phyloP scores from a whole-genome alignment of 345 rosid genomes.

The Citrus reticulata region DNA sequence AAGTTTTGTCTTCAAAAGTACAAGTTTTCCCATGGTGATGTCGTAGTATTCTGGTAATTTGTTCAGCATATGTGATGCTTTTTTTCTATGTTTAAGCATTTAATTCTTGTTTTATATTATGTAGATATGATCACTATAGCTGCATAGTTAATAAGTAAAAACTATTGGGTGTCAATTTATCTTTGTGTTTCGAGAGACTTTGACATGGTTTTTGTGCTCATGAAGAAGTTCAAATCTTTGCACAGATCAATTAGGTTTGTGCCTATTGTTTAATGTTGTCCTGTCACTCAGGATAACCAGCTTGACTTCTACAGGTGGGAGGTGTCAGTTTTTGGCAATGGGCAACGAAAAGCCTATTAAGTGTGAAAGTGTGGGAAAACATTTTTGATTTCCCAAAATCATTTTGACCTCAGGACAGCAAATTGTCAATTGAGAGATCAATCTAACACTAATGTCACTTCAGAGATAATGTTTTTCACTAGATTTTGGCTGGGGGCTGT shows the following conservation, averaged over 20 bases:
- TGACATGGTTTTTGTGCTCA: not conserved
- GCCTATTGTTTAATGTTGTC: not conserved
- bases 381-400: not conserved
- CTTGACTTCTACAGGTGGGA: not conserved
- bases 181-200: not conserved
- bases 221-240: not conserved
- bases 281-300: not conserved
- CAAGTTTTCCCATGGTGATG: constrained; percentile 79
- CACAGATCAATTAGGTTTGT: not conserved
- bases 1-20: constrained; percentile 71
- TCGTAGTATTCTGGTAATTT: constrained; percentile 70
- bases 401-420: not conserved
- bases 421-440: not conserved
- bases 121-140: not conserved
- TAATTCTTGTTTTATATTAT: not conserved
- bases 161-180: not conserved
- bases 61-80: not conserved
- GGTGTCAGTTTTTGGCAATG: not conserved
- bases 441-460: not conserved
- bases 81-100: not conserved
- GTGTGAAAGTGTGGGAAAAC: not conserved
- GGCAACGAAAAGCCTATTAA: not conserved
- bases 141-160: not conserved
- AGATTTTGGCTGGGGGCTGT: not conserved
- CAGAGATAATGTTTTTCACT: not conserved